Percentiles rank a stretch among this genome's conserved stretches.
Conservation (phyloP, 179 eudicot genomes). For the Beta corolliflora region DNA sequence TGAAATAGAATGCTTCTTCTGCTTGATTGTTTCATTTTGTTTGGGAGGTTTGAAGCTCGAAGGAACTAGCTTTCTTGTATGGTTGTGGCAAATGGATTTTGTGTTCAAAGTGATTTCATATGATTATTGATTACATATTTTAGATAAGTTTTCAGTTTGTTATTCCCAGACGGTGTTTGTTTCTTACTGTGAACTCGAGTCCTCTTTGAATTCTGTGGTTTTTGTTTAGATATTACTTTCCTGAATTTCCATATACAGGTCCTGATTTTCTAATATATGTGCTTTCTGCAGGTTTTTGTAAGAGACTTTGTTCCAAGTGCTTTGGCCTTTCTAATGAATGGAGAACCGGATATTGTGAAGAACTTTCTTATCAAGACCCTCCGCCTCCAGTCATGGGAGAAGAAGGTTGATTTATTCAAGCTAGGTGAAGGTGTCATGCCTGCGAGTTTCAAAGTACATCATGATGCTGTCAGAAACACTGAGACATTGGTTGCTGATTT, state of each 20-base stretch:
- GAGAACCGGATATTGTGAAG: conserved; percentile 82
- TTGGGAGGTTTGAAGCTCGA: background rate
- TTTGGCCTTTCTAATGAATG: conserved; percentile 83
- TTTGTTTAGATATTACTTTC: background rate
- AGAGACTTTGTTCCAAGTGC: conserved; percentile 96
- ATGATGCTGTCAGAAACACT: conserved; percentile 59
- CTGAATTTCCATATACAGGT: background rate
- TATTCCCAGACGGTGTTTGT: background rate
- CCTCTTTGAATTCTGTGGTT: background rate
- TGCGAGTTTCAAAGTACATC: conserved; percentile 88
- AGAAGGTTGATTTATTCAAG: conserved; percentile 75
- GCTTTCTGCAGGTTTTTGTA: conserved; percentile 60
- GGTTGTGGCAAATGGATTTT: background rate
- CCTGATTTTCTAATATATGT: conserved; percentile 13
- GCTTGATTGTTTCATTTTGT: background rate
- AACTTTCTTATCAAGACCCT: conserved; percentile 77
- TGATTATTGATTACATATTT: background rate
- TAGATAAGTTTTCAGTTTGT: background rate
- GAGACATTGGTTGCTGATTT: conserved; percentile 86
- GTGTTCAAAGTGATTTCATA: background rate
- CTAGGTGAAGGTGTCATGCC: conserved; percentile 96
- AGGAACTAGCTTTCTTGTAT: background rate
- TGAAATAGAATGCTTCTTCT: background rate
- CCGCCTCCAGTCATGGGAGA: conserved; percentile 81
- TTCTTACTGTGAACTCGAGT: background rate